Conservation (phyloP, 257 asterid genomes). For the Jacaranda copaia region DNA sequence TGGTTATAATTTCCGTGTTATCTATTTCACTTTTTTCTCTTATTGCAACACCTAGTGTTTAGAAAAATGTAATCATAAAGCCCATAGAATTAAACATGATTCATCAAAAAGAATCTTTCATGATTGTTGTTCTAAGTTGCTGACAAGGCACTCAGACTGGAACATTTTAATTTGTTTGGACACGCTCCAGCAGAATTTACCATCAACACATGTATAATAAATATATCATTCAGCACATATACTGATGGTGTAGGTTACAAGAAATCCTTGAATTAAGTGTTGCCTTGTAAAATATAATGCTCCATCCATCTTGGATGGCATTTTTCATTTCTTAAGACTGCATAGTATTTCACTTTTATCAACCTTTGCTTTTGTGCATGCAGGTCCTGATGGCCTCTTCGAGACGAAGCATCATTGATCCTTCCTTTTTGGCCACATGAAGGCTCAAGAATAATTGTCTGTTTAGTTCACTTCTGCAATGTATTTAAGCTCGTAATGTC, state of each 20-base stretch:
- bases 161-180: background rate
- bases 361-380: slow-evolving; percentile 23
- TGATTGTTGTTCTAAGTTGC: background rate
- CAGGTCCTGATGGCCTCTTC: slow-evolving; percentile 81
- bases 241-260: background rate
- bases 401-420: slow-evolving; percentile 50
- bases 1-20: background rate
- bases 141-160: background rate
- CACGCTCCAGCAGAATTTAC: background rate
- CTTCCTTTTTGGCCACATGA: background rate
- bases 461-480: slow-evolving; percentile 24
- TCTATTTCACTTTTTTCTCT: background rate
- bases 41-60: background rate
- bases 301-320: background rate
- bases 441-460: slow-evolving; percentile 35
- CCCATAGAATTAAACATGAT: background rate
- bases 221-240: background rate
- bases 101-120: background rate
- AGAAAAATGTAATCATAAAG: background rate
- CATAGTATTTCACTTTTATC: background rate
- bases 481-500: slow-evolving; percentile 25
- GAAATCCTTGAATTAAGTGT: background rate
- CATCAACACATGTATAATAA: background rate
- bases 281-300: background rate
- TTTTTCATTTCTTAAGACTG: background rate